Evolutionary conservation across 106 monocot species (phyloP).

Genomic region (Phalaenopsis aphrodite): DNA sequence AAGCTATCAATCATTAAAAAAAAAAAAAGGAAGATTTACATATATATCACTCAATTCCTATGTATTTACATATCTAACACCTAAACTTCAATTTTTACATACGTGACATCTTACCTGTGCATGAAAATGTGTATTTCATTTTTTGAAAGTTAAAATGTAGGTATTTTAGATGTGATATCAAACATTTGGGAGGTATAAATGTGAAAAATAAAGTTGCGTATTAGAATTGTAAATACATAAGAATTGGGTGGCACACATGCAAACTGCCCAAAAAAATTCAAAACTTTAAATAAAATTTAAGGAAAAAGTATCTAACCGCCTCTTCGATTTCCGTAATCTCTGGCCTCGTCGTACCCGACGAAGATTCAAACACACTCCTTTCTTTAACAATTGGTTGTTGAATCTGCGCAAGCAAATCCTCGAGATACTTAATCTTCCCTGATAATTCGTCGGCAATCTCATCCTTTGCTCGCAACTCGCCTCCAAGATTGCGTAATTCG

Average conservation of each 20-base stretch:
- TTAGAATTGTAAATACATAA: no score
- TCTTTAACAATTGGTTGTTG: slow-evolving; percentile 49
- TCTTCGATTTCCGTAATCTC: slow-evolving; percentile 93
- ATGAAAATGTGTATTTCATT: no score
- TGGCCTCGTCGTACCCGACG: slow-evolving; percentile 38
- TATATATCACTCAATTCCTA: no score
- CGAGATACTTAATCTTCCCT: slow-evolving; percentile 52
- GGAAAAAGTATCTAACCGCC: slow-evolving; percentile 27
- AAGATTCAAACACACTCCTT: slow-evolving; percentile 53
- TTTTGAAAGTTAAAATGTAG: no score
- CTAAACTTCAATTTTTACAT: no score
- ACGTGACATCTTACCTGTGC: no score
- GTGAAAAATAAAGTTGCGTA: no score
- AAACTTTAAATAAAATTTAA: neutral
- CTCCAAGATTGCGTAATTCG: slow-evolving; percentile 54
- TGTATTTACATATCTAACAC: no score
- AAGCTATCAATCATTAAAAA: neutral
- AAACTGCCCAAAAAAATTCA: neutral
- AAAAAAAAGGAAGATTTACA: no score
- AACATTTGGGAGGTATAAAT: no score
- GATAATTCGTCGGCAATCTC: slow-evolving; percentile 48
- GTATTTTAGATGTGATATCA: no score
- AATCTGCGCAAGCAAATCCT: slow-evolving; percentile 41
- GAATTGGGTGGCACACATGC: no score
- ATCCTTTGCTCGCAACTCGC: slow-evolving; percentile 55